These are phyloP conservation scores for Harringtonia aguacate DNA, from an alignment of 2,329 filamentous ascomycete species.

Conservation along the genomic window DNA sequence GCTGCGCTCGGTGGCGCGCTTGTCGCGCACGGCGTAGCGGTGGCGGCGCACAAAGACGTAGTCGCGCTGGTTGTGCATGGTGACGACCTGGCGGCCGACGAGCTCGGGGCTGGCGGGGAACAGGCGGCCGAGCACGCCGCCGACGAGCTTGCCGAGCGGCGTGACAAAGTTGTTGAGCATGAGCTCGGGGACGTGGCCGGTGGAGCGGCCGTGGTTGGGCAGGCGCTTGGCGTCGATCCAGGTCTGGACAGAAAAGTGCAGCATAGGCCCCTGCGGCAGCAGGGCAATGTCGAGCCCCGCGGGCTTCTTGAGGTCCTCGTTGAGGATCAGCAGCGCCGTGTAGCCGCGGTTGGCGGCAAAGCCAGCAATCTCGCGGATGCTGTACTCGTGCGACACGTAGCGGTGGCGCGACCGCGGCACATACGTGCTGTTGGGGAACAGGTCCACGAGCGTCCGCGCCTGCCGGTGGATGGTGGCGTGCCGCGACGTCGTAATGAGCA, in stretches of 20 bases:
- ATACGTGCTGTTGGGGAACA: conserved; percentile 84
- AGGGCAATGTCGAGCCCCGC: conserved; percentile 76
- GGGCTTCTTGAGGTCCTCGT: conserved; percentile 81
- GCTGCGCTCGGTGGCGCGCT: conserved; percentile 75
- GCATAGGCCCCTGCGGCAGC: conserved; percentile 75
- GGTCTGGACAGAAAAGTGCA: conserved; percentile 84
- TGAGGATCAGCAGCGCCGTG: conserved; percentile 73
- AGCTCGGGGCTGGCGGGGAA: conserved; percentile 67
- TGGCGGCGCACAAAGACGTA: conserved; percentile 91
- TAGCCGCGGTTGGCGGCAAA: conserved; percentile 77
- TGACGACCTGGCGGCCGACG: conserved; percentile 79
- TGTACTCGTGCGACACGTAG: conserved; percentile 75
- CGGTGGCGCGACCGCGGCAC: conserved; percentile 76
- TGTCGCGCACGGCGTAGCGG: conserved; percentile 87
- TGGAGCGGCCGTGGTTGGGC: conserved; percentile 79
- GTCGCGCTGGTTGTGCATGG: conserved; percentile 88
- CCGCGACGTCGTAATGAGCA: conserved; percentile 83
- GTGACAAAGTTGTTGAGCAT: conserved; percentile 91
- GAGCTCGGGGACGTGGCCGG: conserved; percentile 84
- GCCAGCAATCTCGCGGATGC: conserved; percentile 76
- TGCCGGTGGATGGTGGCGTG: conserved; percentile 82
- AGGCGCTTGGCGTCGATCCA: conserved; percentile 84
- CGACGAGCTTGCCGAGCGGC: conserved; percentile 77
- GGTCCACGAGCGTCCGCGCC: conserved; percentile 62
- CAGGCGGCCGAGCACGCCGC: conserved; percentile 69